These are phyloP conservation scores for Fusarium sp. DNA, from an alignment of 2,329 filamentous ascomycete species.

Conservation along the genomic window DNA sequence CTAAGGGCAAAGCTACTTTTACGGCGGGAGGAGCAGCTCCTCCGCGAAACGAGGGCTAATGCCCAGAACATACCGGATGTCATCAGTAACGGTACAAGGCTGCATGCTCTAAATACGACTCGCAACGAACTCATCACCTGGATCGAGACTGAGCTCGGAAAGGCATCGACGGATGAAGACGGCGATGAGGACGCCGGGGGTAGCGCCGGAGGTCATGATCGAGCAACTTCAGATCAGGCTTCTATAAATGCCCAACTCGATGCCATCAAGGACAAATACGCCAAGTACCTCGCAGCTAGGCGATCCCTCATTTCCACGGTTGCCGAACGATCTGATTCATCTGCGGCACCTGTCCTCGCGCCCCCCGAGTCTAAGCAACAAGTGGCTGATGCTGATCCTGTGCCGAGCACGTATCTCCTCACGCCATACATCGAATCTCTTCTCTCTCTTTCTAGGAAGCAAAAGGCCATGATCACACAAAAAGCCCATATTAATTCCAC, in stretches of 20 bases:
- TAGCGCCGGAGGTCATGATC: constrained; percentile 35
- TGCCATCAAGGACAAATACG: constrained; percentile 62
- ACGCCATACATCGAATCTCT: constrained; percentile 65
- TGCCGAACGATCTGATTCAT: constrained; percentile 46
- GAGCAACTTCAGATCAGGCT: constrained; percentile 37
- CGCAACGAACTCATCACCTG: constrained; percentile 68
- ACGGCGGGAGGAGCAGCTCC: constrained; percentile 62
- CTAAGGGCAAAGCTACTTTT: constrained; percentile 65
- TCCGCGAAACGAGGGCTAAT: constrained; percentile 56
- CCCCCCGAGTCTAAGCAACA: constrained; percentile 16
- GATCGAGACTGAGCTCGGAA: constrained; percentile 69
- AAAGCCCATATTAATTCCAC: constrained; percentile 63
- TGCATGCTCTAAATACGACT: constrained; percentile 63
- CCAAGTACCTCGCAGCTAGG: constrained; percentile 59
- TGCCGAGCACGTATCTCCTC: constrained; percentile 54
- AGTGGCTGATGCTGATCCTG: constrained; percentile 24
- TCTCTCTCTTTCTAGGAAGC: constrained; percentile 60
- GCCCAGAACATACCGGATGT: constrained; percentile 49
- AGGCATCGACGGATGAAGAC: constrained; percentile 54
- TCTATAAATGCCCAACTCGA: constrained; percentile 53
- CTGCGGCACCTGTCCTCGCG: constrained; percentile 37
- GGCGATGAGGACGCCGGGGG: constrained; percentile 42
- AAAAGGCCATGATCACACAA: constrained; percentile 65
- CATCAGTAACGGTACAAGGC: constrained; percentile 52
- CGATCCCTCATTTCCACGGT: constrained; percentile 56